Evolutionary conservation across 2,329 filamentous ascomycete genomes (phyloP).

Genomic region (Scopulariopsis brevicaulis): DNA sequence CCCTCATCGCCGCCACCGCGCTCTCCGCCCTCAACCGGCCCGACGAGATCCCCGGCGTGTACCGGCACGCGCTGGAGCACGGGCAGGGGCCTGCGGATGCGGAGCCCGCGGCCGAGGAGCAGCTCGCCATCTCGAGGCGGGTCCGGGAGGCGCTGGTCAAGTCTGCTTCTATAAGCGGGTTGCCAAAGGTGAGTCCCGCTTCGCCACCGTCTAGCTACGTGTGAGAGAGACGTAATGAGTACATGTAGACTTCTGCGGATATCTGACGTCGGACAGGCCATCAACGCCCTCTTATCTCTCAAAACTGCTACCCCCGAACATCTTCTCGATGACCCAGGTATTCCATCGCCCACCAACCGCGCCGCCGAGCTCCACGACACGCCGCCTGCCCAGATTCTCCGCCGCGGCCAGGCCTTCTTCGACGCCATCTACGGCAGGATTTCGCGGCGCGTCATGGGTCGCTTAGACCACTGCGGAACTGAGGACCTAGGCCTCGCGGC

Average conservation of each 20-base stretch:
- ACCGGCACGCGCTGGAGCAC: conserved; percentile 25
- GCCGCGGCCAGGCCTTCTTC: conserved; percentile 34
- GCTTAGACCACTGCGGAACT: conserved; percentile 35
- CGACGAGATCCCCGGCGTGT: conserved; percentile 32
- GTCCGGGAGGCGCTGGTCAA: conserved; percentile 39
- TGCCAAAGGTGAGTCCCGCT: conserved; percentile 37
- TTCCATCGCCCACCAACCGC: conserved; percentile 24
- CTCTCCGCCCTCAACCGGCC: conserved; percentile 35
- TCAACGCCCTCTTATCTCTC: conserved; percentile 33
- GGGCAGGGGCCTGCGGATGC: conserved; percentile 12
- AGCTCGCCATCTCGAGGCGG: conserved; percentile 29
- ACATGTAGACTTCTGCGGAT: neutral
- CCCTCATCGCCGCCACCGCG: conserved; percentile 32
- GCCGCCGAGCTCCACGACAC: conserved; percentile 24
- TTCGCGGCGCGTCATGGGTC: conserved; percentile 30
- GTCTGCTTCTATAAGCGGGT: conserved; percentile 30
- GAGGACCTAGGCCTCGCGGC: conserved; percentile 36
- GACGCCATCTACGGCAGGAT: conserved; percentile 37
- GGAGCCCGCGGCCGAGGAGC: conserved; percentile 19
- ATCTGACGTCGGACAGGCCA: conserved; percentile 18
- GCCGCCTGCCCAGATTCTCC: conserved; percentile 21
- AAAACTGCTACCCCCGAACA: conserved; percentile 27
- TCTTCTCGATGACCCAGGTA: conserved; percentile 25
- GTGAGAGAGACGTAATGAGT: neutral
- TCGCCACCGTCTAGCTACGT: neutral